Base-by-base conservation (phyloP, 2,329 filamentous ascomycete species). In the Dothideomycetidae sp. region DNA sequence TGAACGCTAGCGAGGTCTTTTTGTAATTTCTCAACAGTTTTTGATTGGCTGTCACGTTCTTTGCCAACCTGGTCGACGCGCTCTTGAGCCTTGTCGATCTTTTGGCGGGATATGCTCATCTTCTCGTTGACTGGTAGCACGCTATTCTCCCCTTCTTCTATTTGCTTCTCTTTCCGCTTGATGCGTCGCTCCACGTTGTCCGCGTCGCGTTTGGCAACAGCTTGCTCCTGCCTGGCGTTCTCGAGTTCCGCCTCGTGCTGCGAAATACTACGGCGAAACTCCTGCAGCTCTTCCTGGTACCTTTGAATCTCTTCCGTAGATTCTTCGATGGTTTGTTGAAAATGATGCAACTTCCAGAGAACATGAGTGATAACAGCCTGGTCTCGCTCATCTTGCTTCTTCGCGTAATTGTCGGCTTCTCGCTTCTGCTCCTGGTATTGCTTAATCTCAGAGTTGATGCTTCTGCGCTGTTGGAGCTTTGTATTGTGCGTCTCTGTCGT, bases 401-500 rank as follows among this genome's bases (percentile, higher is more conserved):
- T 77, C 53, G 92, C 81, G 54, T 88, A 98, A 49, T 79, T 88
- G 47, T 98, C 90, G 4, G 88, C 88, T 54, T 96, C 90, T 48
- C 77, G 78, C 63, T 96, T 96, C 59, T 96, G 88, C 56, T 96
- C 85, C 52, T 93, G 81, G 52, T 94, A 98, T 51, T 93, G 85
- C 56, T 90, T 93, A 56, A 98, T 92, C 60, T 98, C 90, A 2
- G 85, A 88, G 57, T 96, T 96, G 62, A 98, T 94, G 33, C 82
- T 85, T 48, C 90, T 77, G 21, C 90, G 81, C 43, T 86, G 75
- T 52, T 90, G 81, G 5, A 96, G 73, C 55, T 93, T 86, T 48
- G 84, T 81, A 31, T 77, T 82, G 47, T 93, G 83, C 46, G 92
- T 83, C 50, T 96, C 88, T 1, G 79, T 75, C 4, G 88, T 85